These are phyloP conservation scores for Suhomyces panamericanus DNA, from an alignment of 1,139 yeast genomes.

Conservation along the genomic window DNA sequence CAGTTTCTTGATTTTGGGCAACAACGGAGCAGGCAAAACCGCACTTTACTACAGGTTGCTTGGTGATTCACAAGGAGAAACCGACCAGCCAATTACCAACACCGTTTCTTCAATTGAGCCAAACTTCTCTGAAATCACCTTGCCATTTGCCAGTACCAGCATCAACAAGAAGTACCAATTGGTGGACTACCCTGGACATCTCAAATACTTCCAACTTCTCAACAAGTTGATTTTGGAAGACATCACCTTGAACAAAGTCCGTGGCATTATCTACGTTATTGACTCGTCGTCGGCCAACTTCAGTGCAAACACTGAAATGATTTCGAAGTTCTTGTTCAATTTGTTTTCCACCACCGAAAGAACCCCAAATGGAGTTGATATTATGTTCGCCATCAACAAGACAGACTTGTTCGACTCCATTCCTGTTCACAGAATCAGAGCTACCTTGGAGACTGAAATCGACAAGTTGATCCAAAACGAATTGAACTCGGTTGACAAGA, in stretches of 20 bases:
- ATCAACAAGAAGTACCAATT: slow-evolving; percentile 45
- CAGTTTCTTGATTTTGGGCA: slow-evolving; percentile 71
- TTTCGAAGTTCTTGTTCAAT: slow-evolving; percentile 56
- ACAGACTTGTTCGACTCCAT: slow-evolving; percentile 80
- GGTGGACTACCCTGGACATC: slow-evolving; percentile 85
- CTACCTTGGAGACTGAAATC: slow-evolving; percentile 63
- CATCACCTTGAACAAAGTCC: slow-evolving; percentile 45
- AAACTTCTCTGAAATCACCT: slow-evolving; percentile 28
- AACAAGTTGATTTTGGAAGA: slow-evolving; percentile 45
- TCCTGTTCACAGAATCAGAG: slow-evolving; percentile 61
- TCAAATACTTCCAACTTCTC: slow-evolving; percentile 60
- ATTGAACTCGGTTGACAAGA: slow-evolving; percentile 15
- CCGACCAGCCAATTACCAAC: slow-evolving; percentile 17
- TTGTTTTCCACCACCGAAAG: slow-evolving; percentile 59
- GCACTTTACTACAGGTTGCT: slow-evolving; percentile 47
- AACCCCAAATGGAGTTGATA: slow-evolving; percentile 64
- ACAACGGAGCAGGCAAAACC: slow-evolving; percentile 76
- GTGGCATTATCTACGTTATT: slow-evolving; percentile 70
- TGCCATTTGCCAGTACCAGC: slow-evolving; percentile 38
- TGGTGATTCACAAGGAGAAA: slow-evolving; percentile 16
- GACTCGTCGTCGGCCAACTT: slow-evolving; percentile 53
- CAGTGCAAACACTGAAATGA: slow-evolving; percentile 41
- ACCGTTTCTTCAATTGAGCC: slow-evolving; percentile 50
- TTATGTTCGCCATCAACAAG: slow-evolving; percentile 78
- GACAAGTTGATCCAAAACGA: slow-evolving; percentile 50